Evolutionary conservation across 1,284 basidiomycete genomes (phyloP).

Genomic region (Anthracocystis walkeri): DNA sequence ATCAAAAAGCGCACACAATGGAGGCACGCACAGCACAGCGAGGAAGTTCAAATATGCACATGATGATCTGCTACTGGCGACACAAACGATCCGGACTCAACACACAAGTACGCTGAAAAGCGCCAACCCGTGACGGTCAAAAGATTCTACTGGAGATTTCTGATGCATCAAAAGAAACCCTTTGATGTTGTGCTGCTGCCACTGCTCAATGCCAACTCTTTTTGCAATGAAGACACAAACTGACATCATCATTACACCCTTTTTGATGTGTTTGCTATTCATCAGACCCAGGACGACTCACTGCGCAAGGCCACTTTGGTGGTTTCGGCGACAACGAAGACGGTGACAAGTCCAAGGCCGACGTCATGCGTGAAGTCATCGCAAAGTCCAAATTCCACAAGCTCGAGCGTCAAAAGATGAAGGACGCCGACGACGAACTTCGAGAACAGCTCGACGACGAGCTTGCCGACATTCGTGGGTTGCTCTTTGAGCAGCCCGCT

Average conservation of each 20-base stretch:
- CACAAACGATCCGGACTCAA: conserved; percentile 56
- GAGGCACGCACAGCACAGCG: neutral
- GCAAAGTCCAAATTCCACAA: conserved; percentile 88
- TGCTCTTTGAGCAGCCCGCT: conserved; percentile 73
- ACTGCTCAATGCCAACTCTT: neutral
- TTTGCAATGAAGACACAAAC: neutral
- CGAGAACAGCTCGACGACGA: conserved; percentile 90
- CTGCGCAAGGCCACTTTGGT: conserved; percentile 77
- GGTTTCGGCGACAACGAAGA: conserved; percentile 79
- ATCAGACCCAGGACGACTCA: conserved; percentile 42
- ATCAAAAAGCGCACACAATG: neutral
- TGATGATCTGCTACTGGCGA: conserved; percentile 62
- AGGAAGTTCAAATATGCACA: conserved; percentile 8
- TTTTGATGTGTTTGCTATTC: neutral
- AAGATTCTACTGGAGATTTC: conserved; percentile 70
- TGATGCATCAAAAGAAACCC: conserved; percentile 38
- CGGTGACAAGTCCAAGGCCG: conserved; percentile 77
- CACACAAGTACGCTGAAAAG: conserved; percentile 53
- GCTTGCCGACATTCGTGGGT: conserved; percentile 82
- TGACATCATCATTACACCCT: conserved; percentile 8
- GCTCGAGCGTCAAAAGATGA: conserved; percentile 87
- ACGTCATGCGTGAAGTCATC: conserved; percentile 98
- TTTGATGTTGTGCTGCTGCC: conserved; percentile 2
- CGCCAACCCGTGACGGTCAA: conserved; percentile 57
- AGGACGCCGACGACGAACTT: conserved; percentile 85